Base-by-base conservation (phyloP, 345 rosid genomes). In the Sisymbrium irio region DNA sequence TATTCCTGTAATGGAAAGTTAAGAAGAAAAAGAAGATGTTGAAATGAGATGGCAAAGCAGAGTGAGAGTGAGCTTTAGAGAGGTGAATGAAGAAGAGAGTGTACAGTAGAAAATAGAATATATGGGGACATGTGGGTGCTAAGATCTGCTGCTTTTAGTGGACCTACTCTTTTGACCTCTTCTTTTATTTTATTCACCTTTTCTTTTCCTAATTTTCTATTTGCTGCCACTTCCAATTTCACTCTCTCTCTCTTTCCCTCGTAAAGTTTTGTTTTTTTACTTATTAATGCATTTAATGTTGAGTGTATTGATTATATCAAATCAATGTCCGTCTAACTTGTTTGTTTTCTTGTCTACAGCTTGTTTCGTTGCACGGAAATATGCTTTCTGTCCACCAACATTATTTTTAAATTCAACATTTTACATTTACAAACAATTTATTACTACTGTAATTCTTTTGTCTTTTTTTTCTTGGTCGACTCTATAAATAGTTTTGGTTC, bases 51-150 rank as follows among this genome's bases (percentile, higher is more conserved):
- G 65, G 17, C 42, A 19, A 61, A 60, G 63, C 28, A 75, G 79
- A 69, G 64, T 67, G 63, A 41, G 36, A 73, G 71, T 62, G 67
- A 71, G 39, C 55, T 65, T 39, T 27, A 51, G 72, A 45, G 61
- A 37, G 44, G 65, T 46, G 58, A 71, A 35, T 36, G 72, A 58
- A 61, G 74, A 69, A 62, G 79, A 75, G 64, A 76, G 79, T 76
- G 75, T 76, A 76, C 79, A 76, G 75, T 76, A 63, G 59, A 63
- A 67, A 76, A 76, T 76, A 76, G 79, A 69, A 76, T 76, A 69
- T 76, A n/a, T 76, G 22, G 75, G 69, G 75, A 17, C 79, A 76
- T 69, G 79, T 76, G 79, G 70, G 47, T 50, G 47, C 74, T 69
- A 61, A 75, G 79, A 75, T 75, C 74, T 75, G 69, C 62, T 75